Evolutionary conservation across 768 basidiomycete genomes (phyloP).

Genomic region (Mycena leptocephala): DNA sequence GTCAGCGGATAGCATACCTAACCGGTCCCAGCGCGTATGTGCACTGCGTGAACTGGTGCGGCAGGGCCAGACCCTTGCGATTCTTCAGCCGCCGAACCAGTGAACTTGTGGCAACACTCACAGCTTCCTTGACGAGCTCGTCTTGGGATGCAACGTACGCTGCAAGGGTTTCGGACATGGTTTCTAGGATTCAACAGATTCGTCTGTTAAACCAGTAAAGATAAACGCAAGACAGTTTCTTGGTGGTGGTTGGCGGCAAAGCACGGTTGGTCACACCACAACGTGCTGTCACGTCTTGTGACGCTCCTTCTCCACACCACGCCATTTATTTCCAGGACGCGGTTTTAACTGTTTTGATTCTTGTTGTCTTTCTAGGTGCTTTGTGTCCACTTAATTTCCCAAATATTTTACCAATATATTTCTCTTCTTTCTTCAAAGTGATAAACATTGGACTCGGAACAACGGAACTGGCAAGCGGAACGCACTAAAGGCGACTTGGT

Average conservation of each 20-base stretch:
- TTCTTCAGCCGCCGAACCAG: slow-evolving; percentile 48
- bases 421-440: background rate
- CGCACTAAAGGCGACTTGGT: no score
- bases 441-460: no score
- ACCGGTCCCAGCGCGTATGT: slow-evolving; percentile 74
- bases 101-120: slow-evolving; percentile 41
- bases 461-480: no score
- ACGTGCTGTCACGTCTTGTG: background rate
- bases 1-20: slow-evolving; percentile 50
- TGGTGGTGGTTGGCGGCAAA: background rate
- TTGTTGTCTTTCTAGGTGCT: no score
- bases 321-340: no score
- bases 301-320: background rate
- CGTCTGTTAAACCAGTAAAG: background rate
- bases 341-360: background rate
- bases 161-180: slow-evolving; percentile 43
- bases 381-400: background rate
- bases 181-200: background rate
- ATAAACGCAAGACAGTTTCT: background rate
- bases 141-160: slow-evolving; percentile 67
- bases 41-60: slow-evolving; percentile 77
- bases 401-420: background rate
- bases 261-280: background rate
- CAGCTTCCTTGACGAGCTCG: slow-evolving; percentile 66
- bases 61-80: slow-evolving; percentile 64